Evolutionary conservation across 1,284 basidiomycete genomes (phyloP).

Genomic region (Sanghuangporus weigelae): DNA sequence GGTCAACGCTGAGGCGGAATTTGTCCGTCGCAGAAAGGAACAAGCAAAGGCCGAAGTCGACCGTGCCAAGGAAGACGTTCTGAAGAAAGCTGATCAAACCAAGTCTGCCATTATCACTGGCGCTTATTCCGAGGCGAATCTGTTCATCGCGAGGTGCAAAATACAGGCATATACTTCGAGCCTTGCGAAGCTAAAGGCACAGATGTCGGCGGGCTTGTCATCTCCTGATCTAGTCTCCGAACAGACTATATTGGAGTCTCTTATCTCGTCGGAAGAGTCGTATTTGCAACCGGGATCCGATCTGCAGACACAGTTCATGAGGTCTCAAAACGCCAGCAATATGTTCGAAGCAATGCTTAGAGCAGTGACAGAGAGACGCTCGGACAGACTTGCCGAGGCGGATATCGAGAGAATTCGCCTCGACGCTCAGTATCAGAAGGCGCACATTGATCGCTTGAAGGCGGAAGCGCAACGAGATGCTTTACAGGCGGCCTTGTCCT

Average conservation of each 20-base stretch:
- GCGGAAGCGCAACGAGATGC: conserved; percentile 67
- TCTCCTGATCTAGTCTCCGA: conserved; percentile 68
- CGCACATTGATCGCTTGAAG: conserved; percentile 70
- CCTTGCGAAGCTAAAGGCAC: conserved; percentile 58
- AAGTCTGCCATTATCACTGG: conserved; percentile 71
- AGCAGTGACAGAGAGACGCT: conserved; percentile 73
- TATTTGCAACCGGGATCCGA: conserved; percentile 56
- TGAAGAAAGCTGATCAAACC: conserved; percentile 62
- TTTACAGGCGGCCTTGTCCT: conserved; percentile 56
- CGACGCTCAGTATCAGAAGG: conserved; percentile 60
- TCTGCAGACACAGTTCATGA: conserved; percentile 55
- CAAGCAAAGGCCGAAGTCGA: conserved; percentile 69
- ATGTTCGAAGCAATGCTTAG: conserved; percentile 83
- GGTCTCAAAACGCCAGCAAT: conserved; percentile 68
- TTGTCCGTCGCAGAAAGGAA: conserved; percentile 55
- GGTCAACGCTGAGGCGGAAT: conserved; percentile 54
- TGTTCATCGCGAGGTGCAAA: conserved; percentile 72
- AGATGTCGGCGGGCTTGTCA: conserved; percentile 34
- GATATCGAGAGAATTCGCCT: conserved; percentile 69
- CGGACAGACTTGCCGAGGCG: conserved; percentile 74
- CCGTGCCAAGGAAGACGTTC: conserved; percentile 64
- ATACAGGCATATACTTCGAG: conserved; percentile 61
- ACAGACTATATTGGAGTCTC: conserved; percentile 59
- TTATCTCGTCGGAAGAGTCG: conserved; percentile 71
- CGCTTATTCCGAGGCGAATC: conserved; percentile 67